Conservation (phyloP, 1,284 basidiomycete species). For the Melanopsichium pennsylvanicum region DNA sequence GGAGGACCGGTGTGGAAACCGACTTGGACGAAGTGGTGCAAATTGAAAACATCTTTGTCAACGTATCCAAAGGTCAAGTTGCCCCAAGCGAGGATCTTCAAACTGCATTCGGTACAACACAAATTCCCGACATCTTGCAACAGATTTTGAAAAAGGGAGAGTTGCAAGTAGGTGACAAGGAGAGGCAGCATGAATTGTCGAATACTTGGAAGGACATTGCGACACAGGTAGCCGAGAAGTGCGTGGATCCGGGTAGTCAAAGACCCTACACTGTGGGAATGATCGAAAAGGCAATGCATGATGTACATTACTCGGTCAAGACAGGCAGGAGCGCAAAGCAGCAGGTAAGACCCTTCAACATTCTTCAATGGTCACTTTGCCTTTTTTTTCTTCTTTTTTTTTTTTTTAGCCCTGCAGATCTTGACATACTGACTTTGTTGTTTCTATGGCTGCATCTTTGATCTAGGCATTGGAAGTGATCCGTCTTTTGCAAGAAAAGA, state of each 20-base stretch:
- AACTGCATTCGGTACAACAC: constrained; percentile 85
- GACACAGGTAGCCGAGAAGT: constrained; percentile 91
- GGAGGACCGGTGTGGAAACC: constrained; percentile 90
- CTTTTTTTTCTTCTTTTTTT: too few species aligned
- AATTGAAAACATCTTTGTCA: constrained; percentile 93
- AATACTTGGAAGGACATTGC: constrained; percentile 90
- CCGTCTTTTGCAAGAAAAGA: constrained; percentile 75
- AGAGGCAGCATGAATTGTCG: constrained; percentile 86
- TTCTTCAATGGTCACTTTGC: too few species aligned
- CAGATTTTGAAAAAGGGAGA: constrained; percentile 97
- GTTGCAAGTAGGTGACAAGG: constrained; percentile 95
- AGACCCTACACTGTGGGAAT: constrained; percentile 91
- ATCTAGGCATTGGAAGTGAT: constrained; percentile 87
- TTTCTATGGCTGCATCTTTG: background rate
- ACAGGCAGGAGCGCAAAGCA: constrained; percentile 85
- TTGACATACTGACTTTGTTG: background rate
- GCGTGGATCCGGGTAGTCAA: constrained; percentile 88
- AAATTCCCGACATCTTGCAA: constrained; percentile 78
- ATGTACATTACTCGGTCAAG: constrained; percentile 90
- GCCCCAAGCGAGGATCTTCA: constrained; percentile 87
- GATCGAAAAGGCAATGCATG: constrained; percentile 97
- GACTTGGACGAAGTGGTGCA: constrained; percentile 95
- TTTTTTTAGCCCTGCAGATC: too few species aligned
- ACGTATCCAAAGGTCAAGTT: constrained; percentile 94
- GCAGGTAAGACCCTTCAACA: constrained; percentile 4